Conservation (phyloP, 2,329 filamentous ascomycete genomes). For the Colletotrichum chrysophilum region DNA sequence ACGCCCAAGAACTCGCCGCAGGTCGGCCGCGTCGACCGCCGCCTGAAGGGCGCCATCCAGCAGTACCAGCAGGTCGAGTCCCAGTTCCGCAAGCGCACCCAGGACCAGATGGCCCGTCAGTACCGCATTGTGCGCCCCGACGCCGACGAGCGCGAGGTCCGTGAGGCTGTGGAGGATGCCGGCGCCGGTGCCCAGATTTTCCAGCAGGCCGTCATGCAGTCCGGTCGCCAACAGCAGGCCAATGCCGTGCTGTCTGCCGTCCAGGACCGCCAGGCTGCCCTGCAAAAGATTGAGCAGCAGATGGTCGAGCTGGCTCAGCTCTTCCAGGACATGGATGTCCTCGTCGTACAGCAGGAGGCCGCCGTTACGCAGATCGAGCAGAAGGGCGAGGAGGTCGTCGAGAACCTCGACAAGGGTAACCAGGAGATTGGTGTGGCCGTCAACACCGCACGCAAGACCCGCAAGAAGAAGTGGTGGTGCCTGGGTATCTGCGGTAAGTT, state of each 20-base stretch:
- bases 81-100: conserved; percentile 78
- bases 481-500: conserved; percentile 72
- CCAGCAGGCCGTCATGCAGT: conserved; percentile 83
- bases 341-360: conserved; percentile 86
- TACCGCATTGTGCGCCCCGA: conserved; percentile 89
- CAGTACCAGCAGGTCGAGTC: conserved; percentile 82
- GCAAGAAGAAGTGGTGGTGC: conserved; percentile 98
- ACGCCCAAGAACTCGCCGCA: conserved; percentile 78
- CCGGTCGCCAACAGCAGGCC: conserved; percentile 81
- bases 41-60: conserved; percentile 81
- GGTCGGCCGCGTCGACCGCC: conserved; percentile 79
- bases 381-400: conserved; percentile 83
- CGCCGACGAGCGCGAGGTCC: conserved; percentile 78
- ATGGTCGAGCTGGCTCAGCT: conserved; percentile 87
- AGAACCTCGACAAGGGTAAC: conserved; percentile 86
- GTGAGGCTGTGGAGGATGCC: conserved; percentile 76
- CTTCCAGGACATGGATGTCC: conserved; percentile 86
- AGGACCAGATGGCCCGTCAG: conserved; percentile 86
- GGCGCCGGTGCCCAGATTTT: conserved; percentile 77
- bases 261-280: conserved; percentile 80
- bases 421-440: conserved; percentile 83
- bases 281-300: conserved; percentile 90
- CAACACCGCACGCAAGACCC: conserved; percentile 76
- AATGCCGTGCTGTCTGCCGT: conserved; percentile 81
- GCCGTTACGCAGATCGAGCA: conserved; percentile 82